phyloP scores from a whole-genome alignment of 1,284 basidiomycete genomes.

The Chalciporus piperatoides region DNA sequence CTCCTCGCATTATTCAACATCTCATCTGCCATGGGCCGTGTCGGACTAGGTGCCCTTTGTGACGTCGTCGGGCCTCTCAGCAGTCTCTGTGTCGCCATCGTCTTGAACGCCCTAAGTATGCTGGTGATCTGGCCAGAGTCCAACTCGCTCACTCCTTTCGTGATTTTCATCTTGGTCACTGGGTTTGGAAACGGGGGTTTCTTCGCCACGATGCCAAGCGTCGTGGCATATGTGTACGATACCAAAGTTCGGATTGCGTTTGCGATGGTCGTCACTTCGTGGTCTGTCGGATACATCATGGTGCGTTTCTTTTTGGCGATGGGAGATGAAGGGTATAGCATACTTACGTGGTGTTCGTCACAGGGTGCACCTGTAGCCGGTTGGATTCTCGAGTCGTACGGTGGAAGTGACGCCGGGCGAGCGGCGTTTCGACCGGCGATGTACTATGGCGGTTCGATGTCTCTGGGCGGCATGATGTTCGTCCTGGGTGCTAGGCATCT shows the following conservation, averaged over 20 bases:
- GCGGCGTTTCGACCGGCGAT: slow-evolving; percentile 30
- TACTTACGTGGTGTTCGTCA: no score
- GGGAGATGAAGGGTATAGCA: neutral
- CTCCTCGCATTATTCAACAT: slow-evolving; percentile 35
- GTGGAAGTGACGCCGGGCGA: slow-evolving; percentile 21
- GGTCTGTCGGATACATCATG: slow-evolving; percentile 30
- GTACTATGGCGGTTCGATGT: slow-evolving; percentile 31
- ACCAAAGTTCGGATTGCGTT: slow-evolving; percentile 27
- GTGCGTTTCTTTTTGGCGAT: slow-evolving; percentile 11
- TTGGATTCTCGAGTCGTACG: slow-evolving; percentile 31
- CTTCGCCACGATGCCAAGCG: slow-evolving; percentile 34
- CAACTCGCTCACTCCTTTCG: slow-evolving; percentile 29
- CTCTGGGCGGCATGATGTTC: slow-evolving; percentile 24
- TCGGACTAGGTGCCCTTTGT: slow-evolving; percentile 29
- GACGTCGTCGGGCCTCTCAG: slow-evolving; percentile 34
- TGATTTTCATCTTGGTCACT: slow-evolving; percentile 30
- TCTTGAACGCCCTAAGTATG: slow-evolving; percentile 30
- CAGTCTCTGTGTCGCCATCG: slow-evolving; percentile 25
- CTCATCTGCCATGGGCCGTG: slow-evolving; percentile 32
- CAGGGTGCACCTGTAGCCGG: slow-evolving; percentile 26
- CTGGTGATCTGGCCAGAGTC: slow-evolving; percentile 35
- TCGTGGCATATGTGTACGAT: slow-evolving; percentile 31
- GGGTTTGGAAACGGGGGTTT: slow-evolving; percentile 35
- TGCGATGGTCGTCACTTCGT: slow-evolving; percentile 34
- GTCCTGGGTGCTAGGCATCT: slow-evolving; percentile 16